Evolutionary conservation across 495 filamentous ascomycete species (phyloP).

Genomic region (Daldinia decipiens): DNA sequence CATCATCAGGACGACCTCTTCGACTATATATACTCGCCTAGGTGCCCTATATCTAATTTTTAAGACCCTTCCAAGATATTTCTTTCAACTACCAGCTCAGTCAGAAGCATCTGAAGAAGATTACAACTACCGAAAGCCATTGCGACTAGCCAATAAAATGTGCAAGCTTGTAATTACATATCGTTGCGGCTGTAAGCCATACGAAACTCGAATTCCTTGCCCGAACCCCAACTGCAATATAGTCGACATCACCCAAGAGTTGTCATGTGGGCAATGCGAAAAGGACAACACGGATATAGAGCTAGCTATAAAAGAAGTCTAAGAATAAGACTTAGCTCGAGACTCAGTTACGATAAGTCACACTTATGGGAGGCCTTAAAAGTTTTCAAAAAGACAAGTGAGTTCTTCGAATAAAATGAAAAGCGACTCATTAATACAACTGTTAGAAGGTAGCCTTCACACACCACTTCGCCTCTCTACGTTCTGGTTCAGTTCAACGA

Average conservation of each 20-base stretch:
- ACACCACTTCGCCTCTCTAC: too few relatives aligned
- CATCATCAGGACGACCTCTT: neutral
- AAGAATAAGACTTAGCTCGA: neutral
- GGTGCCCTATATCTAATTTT: too few relatives aligned
- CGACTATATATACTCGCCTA: neutral
- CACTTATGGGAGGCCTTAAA: neutral
- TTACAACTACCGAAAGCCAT: neutral
- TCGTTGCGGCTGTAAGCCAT: conserved; percentile 35
- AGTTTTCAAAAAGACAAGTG: neutral
- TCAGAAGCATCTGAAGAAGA: neutral
- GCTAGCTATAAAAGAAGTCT: neutral
- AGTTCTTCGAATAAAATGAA: too few relatives aligned
- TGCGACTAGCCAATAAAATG: conserved; percentile 13
- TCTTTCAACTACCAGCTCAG: neutral
- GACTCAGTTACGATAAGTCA: neutral
- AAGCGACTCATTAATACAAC: too few relatives aligned
- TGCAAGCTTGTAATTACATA: conserved; percentile 36
- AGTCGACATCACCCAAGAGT: conserved; percentile 16
- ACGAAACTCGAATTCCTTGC: conserved; percentile 26
- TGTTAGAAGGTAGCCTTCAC: too few relatives aligned
- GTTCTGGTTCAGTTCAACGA: neutral
- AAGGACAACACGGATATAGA: conserved; percentile 9
- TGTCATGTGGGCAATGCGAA: conserved; percentile 16
- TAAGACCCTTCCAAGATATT: neutral
- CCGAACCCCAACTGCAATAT: conserved; percentile 7